phyloP scores from a whole-genome alignment of 2,329 filamentous ascomycete genomes.

The Xylaria sp. region DNA sequence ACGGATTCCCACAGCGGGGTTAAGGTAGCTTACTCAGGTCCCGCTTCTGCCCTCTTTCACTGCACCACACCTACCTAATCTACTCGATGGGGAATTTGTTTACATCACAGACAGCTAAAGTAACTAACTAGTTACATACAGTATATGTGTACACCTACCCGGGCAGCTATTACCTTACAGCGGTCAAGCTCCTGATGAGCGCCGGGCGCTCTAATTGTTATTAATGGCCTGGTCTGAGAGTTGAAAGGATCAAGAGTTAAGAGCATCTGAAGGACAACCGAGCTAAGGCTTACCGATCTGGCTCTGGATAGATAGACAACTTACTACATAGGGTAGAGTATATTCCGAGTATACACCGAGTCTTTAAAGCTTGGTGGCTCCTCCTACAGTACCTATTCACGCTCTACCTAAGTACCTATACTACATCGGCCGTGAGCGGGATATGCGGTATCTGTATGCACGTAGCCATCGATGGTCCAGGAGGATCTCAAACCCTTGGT shows the following conservation, averaged over 20 bases:
- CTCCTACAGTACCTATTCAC: neutral
- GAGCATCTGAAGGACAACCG: neutral
- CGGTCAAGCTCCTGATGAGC: slow-evolving; percentile 5
- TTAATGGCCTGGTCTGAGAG: neutral
- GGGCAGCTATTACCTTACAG: neutral
- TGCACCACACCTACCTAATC: slow-evolving; percentile 2
- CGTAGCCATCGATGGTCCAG: slow-evolving; percentile 9
- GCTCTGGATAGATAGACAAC: slow-evolving; percentile 1
- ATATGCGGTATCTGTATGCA: slow-evolving; percentile 35
- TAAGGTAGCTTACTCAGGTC: slow-evolving; percentile 38
- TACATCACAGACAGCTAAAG: slow-evolving; percentile 2
- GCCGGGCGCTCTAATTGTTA: neutral
- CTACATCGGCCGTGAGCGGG: slow-evolving; percentile 1
- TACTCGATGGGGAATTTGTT: slow-evolving; percentile 8
- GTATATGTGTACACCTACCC: neutral
- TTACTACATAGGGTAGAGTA: neutral
- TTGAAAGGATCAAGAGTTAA: neutral
- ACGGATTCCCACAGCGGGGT: slow-evolving; percentile 36
- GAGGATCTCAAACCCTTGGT: slow-evolving; percentile 30
- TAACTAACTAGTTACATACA: neutral
- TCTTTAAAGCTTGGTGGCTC: neutral
- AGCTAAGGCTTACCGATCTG: neutral
- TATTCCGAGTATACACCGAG: neutral
- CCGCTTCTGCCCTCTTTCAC: slow-evolving; percentile 27
- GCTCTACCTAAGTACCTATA: neutral